phyloP scores from a whole-genome alignment of 371 early-diverging fungal genomes.

The Syncephalis plumigaleata region DNA sequence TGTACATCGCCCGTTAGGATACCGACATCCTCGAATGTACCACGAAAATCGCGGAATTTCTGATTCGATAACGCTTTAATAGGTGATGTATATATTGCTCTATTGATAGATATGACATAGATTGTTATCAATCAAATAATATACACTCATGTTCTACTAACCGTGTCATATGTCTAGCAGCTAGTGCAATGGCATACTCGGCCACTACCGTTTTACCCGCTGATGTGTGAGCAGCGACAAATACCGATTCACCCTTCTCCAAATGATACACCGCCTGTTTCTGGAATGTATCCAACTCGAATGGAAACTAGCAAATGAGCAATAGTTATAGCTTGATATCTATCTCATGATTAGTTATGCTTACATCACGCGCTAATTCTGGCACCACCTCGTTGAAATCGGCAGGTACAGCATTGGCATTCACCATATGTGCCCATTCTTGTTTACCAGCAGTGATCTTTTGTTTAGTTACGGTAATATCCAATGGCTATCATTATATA shows the following conservation, averaged over 20 bases:
- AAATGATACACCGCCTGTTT: constrained; percentile 95
- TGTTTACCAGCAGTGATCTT: constrained; percentile 12
- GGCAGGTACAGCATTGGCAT: constrained; percentile 61
- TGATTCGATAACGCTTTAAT: constrained; percentile 99
- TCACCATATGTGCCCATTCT: constrained; percentile 90
- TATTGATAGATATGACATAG: constrained; percentile 7
- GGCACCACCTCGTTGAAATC: constrained; percentile 74
- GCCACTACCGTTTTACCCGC: constrained; percentile 99
- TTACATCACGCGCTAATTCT: constrained; percentile 55
- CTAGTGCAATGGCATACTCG: constrained; percentile 94
- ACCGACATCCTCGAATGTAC: constrained; percentile 89
- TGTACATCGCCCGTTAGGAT: constrained; percentile 99
- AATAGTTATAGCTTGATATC: neutral
- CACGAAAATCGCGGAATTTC: constrained; percentile 95
- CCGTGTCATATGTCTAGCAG: constrained; percentile 89
- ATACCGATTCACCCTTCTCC: constrained; percentile 88
- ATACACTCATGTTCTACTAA: constrained; percentile 6
- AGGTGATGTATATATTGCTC: constrained; percentile 98
- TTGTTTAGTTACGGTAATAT: neutral
- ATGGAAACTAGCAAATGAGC: constrained; percentile 43
- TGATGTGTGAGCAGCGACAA: constrained; percentile 99
- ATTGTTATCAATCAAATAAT: too few species aligned
- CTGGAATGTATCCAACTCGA: constrained; percentile 97
- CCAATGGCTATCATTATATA: neutral
- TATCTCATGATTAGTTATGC: neutral